Evolutionary conservation across 1,284 basidiomycete species (phyloP), one percentile per base, ranked within the genome.

Genomic region (Ceratobasidium papillatum): DNA sequence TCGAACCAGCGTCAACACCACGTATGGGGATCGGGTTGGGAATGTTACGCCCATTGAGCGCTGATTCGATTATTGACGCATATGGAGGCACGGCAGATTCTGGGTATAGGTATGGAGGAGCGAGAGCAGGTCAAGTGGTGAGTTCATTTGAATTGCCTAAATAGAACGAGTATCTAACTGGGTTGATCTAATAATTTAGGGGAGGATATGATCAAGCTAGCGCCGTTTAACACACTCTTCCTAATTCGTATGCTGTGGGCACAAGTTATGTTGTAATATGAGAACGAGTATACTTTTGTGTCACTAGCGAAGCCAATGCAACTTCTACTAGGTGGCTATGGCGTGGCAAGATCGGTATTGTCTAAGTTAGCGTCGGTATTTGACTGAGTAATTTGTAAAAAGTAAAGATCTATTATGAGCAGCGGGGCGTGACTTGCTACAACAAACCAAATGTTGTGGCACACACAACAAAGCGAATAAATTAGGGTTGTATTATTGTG

Each of bases 41-140:
- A 3, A 73, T 73, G 71, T 34, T 73, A 25, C 71, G 71, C 41
- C 36, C 45, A 3, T 17, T 73, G 36, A 73, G 71, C 49, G 59
- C 51, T 12, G 71, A 73, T 43, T 73, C 71, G 36, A 73, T 73
- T 11, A 73, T 73, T 38, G 71, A 73, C 34, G 58, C 71, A 3
- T 73, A 73, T 43, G 71, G 68, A 49, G 68, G 47, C 12, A 41
- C 30, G 41, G 51, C n/a, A 22, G 59, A 73, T 30, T 38, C 45
- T 27, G 71, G 71, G 3, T 73, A 73, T 22, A 30, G 71, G 27
- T 73, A 73, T 43, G 71, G 71, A n/a, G 59, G 59, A 7, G 47
- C 71, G 49, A 59, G 71, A 34, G 36, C 22, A n/a, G 71, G 71
- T 11, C 36, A 63, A 51, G 47, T 19, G 32, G 71, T 73, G 27